Conservation (phyloP, 805 yeast species). For the Saccharomyces paradoxus region DNA sequence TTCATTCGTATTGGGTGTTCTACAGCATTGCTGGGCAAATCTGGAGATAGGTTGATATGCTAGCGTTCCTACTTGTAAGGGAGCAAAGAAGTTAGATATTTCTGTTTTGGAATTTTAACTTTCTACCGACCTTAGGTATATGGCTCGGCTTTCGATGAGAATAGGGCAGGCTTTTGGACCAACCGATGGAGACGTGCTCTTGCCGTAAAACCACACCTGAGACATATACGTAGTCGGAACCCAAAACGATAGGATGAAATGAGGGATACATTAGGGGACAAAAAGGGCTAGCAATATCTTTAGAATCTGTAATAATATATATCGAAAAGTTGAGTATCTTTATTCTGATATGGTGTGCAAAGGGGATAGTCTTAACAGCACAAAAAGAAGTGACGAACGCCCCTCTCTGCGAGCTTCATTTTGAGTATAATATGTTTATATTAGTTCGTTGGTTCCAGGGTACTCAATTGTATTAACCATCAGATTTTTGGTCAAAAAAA, state of each 20-base stretch:
- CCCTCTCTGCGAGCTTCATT: not conserved
- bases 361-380: not conserved
- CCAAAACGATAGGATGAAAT: not conserved
- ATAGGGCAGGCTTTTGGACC: not conserved
- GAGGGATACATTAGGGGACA: not conserved
- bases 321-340: not conserved
- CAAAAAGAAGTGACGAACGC: not conserved
- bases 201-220: not conserved
- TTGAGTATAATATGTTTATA: not conserved
- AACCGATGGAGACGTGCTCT: not conserved
- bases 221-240: not conserved
- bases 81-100: not conserved
- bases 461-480: not conserved
- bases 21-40: not conserved
- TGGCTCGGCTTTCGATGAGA: not conserved
- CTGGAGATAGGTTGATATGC: not conserved
- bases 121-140: not conserved
- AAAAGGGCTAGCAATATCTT: too few species aligned
- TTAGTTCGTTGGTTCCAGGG: not conserved
- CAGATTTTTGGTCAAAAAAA: not conserved
- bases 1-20: not conserved
- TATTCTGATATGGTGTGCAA: not conserved
- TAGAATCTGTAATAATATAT: too few species aligned
- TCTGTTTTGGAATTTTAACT: not conserved
- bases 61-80: not conserved